phyloP scores from a whole-genome alignment of 106 monocot species.

The Triglochin maritima region DNA sequence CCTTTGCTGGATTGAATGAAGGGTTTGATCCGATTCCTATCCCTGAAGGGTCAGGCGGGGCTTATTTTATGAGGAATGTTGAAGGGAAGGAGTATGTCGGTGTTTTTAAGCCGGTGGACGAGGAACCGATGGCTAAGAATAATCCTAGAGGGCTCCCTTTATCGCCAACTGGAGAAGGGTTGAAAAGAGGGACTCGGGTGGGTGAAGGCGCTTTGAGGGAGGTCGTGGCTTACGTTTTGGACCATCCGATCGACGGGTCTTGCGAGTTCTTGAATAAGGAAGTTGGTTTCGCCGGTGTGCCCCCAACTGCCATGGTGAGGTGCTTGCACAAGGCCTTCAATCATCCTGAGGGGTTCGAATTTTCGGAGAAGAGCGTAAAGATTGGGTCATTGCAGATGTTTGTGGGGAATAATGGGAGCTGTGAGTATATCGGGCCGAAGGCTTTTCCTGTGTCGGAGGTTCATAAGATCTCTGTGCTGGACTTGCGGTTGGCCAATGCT shows the following conservation, averaged over 20 bases:
- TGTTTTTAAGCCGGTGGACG: constrained; percentile 75
- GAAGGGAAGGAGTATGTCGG: constrained; percentile 29
- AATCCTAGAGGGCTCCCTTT: constrained; percentile 52
- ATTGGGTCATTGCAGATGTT: constrained; percentile 76
- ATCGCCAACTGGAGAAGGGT: constrained; percentile 49
- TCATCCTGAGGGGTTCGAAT: constrained; percentile 16
- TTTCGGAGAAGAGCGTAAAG: constrained; percentile 22
- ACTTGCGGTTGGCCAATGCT: constrained; percentile 76
- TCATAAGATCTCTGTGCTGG: constrained; percentile 63
- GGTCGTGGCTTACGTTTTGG: constrained; percentile 67
- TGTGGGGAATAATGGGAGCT: constrained; percentile 43
- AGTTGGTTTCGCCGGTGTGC: constrained; percentile 59
- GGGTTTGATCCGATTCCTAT: constrained; percentile 38
- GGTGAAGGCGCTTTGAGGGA: constrained; percentile 70
- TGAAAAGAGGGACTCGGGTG: constrained; percentile 62
- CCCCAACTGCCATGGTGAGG: constrained; percentile 44
- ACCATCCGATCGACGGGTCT: constrained; percentile 37
- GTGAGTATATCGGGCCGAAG: constrained; percentile 58
- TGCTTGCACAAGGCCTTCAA: constrained; percentile 38
- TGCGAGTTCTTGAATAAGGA: constrained; percentile 21
- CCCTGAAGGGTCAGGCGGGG: constrained; percentile 60
- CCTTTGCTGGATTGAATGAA: constrained; percentile 42
- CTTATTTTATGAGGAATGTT: constrained; percentile 48
- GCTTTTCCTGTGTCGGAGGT: constrained; percentile 59
- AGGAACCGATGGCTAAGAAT: constrained; percentile 61